Base-by-base conservation (phyloP, 78 protist species). In the Dictyostelium intermedium region DNA sequence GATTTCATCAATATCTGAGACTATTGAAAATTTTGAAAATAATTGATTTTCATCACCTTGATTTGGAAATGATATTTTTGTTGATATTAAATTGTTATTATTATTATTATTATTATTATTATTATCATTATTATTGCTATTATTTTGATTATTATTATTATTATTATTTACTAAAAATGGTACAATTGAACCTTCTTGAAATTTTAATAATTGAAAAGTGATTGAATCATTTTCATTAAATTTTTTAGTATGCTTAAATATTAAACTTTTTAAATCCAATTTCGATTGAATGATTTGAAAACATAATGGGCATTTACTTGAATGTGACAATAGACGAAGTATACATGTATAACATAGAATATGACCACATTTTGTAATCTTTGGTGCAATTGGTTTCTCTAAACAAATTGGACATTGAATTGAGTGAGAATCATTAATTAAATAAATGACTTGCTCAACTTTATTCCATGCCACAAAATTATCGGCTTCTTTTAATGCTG, bases 281-380 rank as follows among this genome's bases (percentile, higher is more conserved):
- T 80, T 80, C 1, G 56, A 39, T 72, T 72, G 39, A 23, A 70
- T 89, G 1, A 81, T 70, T 69, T 18, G 37, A 25, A 89, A 50
- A 89, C 94, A 89, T 4, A 89, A 82, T 34, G 94, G 94, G 47
- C 94, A 89, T 69, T 80, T 89, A 23, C 30, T 43, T 14, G 85
- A 39, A 69, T 89, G 87, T 23, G 81, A 79, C 50, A 89, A 47
- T 4, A 16, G 47, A 70, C 94, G 69, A 30, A 89, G 39, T 10
- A 89, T 81, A 69, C 94, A 89, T 10, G 70, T 32, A 78, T 60
- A 80, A 34, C 94, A 89, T 47, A 78, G 5, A 5, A 89, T 69
- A 80, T 89, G 94, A 27, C 94, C 94, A 80, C 94, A 89, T 69
- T 70, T 89, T 30, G 94, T 81, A 8, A 89, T 83, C 41, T 80